These are phyloP conservation scores for Aspergillus proliferans DNA, from an alignment of 2,329 filamentous ascomycete genomes.

Conservation along the genomic window DNA sequence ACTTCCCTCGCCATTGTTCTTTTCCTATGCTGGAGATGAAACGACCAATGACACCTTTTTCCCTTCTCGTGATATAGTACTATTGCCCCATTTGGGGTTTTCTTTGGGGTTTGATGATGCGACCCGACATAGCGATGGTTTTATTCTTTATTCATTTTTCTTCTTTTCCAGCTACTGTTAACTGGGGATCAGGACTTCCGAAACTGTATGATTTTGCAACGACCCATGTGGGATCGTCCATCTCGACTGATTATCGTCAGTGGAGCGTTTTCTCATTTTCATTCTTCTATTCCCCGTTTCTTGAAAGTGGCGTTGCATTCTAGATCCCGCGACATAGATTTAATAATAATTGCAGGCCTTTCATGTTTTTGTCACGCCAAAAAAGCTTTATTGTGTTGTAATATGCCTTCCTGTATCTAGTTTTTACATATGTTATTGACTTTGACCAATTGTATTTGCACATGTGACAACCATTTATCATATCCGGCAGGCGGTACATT, in stretches of 20 bases:
- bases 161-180: background rate
- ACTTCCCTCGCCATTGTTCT: conserved; percentile 7
- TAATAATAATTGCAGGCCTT: conserved; percentile 16
- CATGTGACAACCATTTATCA: background rate
- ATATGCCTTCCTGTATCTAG: background rate
- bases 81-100: background rate
- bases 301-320: conserved; percentile 13
- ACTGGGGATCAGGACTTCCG: conserved; percentile 1
- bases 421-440: background rate
- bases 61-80: background rate
- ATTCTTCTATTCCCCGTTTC: background rate
- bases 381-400: background rate
- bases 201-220: conserved; percentile 16
- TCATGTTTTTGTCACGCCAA: background rate
- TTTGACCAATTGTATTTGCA: too few relatives aligned
- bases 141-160: background rate
- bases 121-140: background rate
- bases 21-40: conserved; percentile 22
- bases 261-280: background rate
- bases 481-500: conserved; percentile 10
- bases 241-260: conserved; percentile 4
- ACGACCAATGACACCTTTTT: conserved; percentile 3
- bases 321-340: conserved; percentile 15
- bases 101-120: background rate
- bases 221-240: conserved; percentile 11